Evolutionary conservation across 805 yeast species (phyloP).

Genomic region (Barnettozyma californica): DNA sequence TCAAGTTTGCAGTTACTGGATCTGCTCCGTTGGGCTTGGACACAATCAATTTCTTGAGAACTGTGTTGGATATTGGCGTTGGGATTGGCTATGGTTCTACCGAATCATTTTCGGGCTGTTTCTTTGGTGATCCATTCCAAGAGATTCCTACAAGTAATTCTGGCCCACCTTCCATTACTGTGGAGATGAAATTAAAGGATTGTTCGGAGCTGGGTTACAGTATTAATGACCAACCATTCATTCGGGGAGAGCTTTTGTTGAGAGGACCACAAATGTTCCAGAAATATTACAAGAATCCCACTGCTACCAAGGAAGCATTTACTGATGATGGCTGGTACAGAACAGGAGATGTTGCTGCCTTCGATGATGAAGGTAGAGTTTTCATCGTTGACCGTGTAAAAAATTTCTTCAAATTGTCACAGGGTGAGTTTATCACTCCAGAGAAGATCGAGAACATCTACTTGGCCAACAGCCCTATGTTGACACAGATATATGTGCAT

Average conservation of each 20-base stretch:
- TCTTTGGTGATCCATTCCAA: constrained; percentile 40
- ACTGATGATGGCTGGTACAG: constrained; percentile 59
- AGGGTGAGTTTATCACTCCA: constrained; percentile 67
- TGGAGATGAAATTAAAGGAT: constrained; percentile 55
- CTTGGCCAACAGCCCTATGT: constrained; percentile 43
- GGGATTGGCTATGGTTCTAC: constrained; percentile 65
- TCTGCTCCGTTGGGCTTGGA: constrained; percentile 67
- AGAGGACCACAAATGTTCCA: constrained; percentile 59
- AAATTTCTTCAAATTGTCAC: constrained; percentile 66
- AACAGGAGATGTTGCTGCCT: constrained; percentile 59
- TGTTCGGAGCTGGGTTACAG: constrained; percentile 55
- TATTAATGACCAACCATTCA: constrained; percentile 31
- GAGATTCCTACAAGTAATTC: constrained; percentile 35
- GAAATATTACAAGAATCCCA: constrained; percentile 48
- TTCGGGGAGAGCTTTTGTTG: constrained; percentile 55
- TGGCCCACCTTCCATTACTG: constrained; percentile 48
- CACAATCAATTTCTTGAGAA: constrained; percentile 53
- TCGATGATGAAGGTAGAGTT: constrained; percentile 48
- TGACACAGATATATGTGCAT: constrained; percentile 54
- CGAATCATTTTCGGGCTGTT: constrained; percentile 60
- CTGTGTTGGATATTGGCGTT: constrained; percentile 44
- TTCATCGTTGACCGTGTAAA: constrained; percentile 68
- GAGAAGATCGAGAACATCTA: constrained; percentile 67
- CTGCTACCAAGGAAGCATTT: constrained; percentile 47
- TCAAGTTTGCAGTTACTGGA: constrained; percentile 39